phyloP scores from a whole-genome alignment of 768 basidiomycete genomes.

The Termitomyces sp. region DNA sequence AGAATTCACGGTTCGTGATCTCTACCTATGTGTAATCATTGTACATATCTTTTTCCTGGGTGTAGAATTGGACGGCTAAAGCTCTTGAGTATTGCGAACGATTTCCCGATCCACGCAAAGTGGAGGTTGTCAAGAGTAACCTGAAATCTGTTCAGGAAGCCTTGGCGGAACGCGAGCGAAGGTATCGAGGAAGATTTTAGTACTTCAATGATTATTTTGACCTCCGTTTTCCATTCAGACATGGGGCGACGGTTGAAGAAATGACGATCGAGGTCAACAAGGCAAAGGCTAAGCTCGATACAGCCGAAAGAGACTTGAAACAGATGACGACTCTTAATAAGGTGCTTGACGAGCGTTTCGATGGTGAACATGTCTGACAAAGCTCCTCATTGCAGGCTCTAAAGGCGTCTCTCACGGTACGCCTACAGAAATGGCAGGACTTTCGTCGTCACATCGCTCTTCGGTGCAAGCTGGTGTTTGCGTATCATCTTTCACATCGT shows the following conservation, averaged over 20 bases:
- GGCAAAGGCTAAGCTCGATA: conserved; percentile 52
- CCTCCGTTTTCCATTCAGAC: conserved; percentile 29
- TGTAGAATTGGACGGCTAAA: conserved; percentile 56
- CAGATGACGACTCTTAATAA: conserved; percentile 62
- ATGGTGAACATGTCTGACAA: neutral
- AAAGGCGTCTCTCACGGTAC: conserved; percentile 54
- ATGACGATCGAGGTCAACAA: conserved; percentile 68
- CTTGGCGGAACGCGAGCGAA: conserved; percentile 59
- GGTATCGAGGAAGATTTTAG: conserved; percentile 28
- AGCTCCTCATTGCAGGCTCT: conserved; percentile 44
- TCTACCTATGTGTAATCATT: neutral
- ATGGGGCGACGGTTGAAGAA: conserved; percentile 74
- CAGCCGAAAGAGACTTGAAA: conserved; percentile 55
- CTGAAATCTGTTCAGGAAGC: conserved; percentile 61
- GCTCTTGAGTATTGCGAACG: conserved; percentile 59
- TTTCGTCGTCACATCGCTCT: conserved; percentile 88
- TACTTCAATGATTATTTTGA: neutral
- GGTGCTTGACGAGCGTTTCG: conserved; percentile 29
- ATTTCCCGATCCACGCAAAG: conserved; percentile 51
- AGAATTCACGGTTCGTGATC: conserved; percentile 52
- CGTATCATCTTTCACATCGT: conserved; percentile 75
- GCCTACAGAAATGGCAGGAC: conserved; percentile 75
- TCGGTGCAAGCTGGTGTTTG: conserved; percentile 79
- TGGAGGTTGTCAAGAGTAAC: conserved; percentile 49
- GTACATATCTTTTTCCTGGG: neutral